phyloP scores from a whole-genome alignment of 1,284 basidiomycete species.

The Irpex lacteus region DNA sequence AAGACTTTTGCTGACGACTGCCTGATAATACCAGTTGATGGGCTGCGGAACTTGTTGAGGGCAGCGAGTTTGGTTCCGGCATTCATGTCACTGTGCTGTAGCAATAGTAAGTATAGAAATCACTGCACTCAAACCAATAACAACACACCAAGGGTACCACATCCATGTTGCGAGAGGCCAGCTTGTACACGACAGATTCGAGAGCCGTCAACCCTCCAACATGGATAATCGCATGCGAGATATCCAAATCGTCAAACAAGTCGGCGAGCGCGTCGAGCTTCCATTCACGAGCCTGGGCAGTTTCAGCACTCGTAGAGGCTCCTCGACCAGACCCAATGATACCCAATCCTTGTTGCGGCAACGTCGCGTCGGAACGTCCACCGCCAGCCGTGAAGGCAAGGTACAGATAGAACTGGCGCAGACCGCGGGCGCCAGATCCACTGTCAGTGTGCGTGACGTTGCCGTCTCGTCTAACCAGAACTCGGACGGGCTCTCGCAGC shows the following conservation, averaged over 20 bases:
- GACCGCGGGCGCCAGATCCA: conserved; percentile 72
- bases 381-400: conserved; percentile 83
- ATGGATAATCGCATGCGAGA: conserved; percentile 83
- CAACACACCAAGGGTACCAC: conserved; percentile 73
- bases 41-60: conserved; percentile 74
- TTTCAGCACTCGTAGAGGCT: conserved; percentile 71
- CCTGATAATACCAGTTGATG: conserved; percentile 53
- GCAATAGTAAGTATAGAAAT: background rate
- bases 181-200: conserved; percentile 86
- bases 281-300: conserved; percentile 90
- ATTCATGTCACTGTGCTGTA: conserved; percentile 85
- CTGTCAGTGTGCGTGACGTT: conserved; percentile 74
- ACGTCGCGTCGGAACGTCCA: conserved; percentile 61
- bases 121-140: background rate
- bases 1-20: conserved; percentile 70
- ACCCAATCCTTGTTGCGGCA: conserved; percentile 67
- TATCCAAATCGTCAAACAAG: conserved; percentile 87
- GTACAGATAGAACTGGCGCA: conserved; percentile 92
- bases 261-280: conserved; percentile 95
- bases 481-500: conserved; percentile 91
- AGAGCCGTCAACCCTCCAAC: conserved; percentile 85
- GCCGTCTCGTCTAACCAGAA: conserved; percentile 94
- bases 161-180: conserved; percentile 84
- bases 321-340: conserved; percentile 89
- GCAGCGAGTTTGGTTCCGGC: conserved; percentile 76